Percentiles rank a stretch among this genome's conserved stretches.
These are phyloP conservation scores for Amanita rubescens DNA, from an alignment of 768 basidiomycete genomes.

Conservation along the genomic window DNA sequence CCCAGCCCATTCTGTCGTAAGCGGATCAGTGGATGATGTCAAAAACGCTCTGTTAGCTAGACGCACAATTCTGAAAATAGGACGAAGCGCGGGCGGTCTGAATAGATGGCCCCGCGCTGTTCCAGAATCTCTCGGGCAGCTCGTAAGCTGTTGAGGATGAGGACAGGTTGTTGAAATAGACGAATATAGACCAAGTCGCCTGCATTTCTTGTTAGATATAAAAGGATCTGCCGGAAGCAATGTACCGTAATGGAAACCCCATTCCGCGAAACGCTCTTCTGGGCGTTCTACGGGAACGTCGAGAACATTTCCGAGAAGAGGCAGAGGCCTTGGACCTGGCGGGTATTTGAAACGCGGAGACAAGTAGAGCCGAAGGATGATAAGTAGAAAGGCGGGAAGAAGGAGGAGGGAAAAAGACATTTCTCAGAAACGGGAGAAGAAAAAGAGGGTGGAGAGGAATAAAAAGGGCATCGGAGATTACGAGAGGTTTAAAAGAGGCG, in stretches of 20 bases:
- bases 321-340: constrained; percentile 40
- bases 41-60: neutral
- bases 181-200: constrained; percentile 36
- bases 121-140: constrained; percentile 43
- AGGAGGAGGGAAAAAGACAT: constrained; percentile 10
- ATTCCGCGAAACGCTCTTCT: constrained; percentile 32
- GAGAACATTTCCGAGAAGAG: constrained; percentile 41
- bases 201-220: constrained; percentile 12
- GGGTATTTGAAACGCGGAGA: constrained; percentile 25
- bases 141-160: constrained; percentile 42
- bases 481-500: constrained; percentile 4
- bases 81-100: constrained; percentile 43
- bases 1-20: constrained; percentile 39
- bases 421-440: neutral
- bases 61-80: constrained; percentile 40
- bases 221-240: constrained; percentile 1
- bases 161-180: constrained; percentile 37
- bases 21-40: constrained; percentile 5
- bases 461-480: constrained; percentile 7
- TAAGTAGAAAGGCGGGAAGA: constrained; percentile 8
- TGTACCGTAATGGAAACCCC: constrained; percentile 38
- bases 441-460: neutral
- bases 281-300: constrained; percentile 35
- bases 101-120: constrained; percentile 47
- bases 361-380: constrained; percentile 17